Evolutionary conservation across 2,329 filamentous ascomycete genomes (phyloP).

Genomic region (Cladorrhinum sp.): DNA sequence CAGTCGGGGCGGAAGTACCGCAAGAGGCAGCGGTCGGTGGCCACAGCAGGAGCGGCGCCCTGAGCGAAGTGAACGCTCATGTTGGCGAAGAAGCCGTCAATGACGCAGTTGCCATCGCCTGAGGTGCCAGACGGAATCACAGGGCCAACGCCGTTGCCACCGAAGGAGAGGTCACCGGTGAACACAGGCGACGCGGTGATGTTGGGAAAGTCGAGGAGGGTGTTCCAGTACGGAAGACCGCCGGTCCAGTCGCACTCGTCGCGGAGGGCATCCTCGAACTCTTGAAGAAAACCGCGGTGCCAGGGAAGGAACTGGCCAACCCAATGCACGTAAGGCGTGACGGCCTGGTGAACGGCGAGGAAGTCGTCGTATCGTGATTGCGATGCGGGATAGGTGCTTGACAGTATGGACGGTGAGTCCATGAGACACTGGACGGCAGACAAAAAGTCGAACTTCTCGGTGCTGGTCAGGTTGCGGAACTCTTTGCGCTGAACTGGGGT

Average conservation of each 20-base stretch:
- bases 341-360: background rate
- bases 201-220: background rate
- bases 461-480: background rate
- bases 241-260: constrained; percentile 28
- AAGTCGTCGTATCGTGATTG: background rate
- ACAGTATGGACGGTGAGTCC: background rate
- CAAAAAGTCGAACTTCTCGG: background rate
- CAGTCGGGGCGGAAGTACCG: background rate
- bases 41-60: background rate
- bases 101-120: background rate
- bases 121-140: background rate
- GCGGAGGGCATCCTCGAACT: constrained; percentile 31
- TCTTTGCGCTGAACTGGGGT: background rate
- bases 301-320: constrained; percentile 34
- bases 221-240: constrained; percentile 33
- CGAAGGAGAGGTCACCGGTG: background rate
- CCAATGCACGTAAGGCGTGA: background rate
- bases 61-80: background rate
- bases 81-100: background rate
- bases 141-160: background rate
- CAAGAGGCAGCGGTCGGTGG: background rate
- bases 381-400: background rate
- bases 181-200: constrained; percentile 4
- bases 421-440: constrained; percentile 1
- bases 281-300: constrained; percentile 33